Evolutionary conservation across 2,329 filamentous ascomycete species (phyloP).

Genomic region (Leptographium flavum): DNA sequence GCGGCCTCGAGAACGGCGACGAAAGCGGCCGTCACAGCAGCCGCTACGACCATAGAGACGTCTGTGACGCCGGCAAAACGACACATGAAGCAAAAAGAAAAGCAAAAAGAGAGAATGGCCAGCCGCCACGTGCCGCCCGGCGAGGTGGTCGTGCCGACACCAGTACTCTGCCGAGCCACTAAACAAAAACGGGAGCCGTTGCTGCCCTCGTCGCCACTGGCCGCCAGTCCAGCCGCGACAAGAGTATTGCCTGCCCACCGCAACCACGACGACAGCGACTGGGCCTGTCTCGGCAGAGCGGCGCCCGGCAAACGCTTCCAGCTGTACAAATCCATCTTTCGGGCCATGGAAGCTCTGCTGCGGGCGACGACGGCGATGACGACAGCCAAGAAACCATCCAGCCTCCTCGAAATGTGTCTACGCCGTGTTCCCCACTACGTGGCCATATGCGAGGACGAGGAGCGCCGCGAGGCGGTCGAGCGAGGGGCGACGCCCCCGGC

Average conservation of each 20-base stretch:
- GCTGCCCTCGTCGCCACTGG: slow-evolving; percentile 15
- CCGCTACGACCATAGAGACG: too few species aligned
- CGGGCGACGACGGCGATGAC: slow-evolving; percentile 20
- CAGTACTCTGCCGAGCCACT: slow-evolving; percentile 17
- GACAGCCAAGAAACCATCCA: slow-evolving; percentile 14
- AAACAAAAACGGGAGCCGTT: slow-evolving; percentile 9
- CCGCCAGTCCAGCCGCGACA: background rate
- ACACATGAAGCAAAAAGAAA: too few species aligned
- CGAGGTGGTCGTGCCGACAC: slow-evolving; percentile 18
- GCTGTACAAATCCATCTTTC: slow-evolving; percentile 23
- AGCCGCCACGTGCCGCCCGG: slow-evolving; percentile 6
- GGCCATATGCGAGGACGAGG: slow-evolving; percentile 26
- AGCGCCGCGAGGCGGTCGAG: slow-evolving; percentile 22
- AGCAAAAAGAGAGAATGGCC: too few species aligned
- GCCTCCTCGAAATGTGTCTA: slow-evolving; percentile 34
- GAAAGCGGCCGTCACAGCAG: too few species aligned
- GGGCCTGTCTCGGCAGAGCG: slow-evolving; percentile 19
- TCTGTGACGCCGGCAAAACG: too few species aligned
- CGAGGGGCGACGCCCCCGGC: slow-evolving; percentile 21
- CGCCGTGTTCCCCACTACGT: slow-evolving; percentile 33
- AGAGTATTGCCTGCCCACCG: background rate
- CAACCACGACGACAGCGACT: background rate
- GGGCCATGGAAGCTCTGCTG: slow-evolving; percentile 20
- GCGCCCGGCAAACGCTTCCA: slow-evolving; percentile 17
- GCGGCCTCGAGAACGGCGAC: background rate